These are phyloP conservation scores for Cymbopogon flexuosus DNA, from an alignment of 202 grass and related monocot genomes.

Conservation along the genomic window DNA sequence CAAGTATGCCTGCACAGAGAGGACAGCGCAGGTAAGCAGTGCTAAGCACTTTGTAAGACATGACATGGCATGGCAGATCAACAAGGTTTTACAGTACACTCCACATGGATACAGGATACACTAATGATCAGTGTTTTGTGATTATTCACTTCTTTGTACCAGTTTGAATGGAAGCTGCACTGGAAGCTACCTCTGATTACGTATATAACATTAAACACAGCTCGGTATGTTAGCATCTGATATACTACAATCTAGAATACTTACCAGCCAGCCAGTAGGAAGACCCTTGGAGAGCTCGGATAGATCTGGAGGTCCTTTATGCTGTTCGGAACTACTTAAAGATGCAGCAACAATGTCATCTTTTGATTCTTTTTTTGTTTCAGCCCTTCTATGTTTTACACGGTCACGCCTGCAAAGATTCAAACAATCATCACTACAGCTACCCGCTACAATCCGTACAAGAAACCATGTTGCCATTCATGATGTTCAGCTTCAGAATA, in stretches of 20 bases:
- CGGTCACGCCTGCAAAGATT: constrained; percentile 68
- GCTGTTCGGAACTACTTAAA: constrained; percentile 15
- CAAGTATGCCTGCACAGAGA: constrained; percentile 57
- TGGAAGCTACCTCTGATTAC: background rate
- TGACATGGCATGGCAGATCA: background rate
- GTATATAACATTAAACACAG: background rate
- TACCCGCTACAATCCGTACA: background rate
- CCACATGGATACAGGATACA: background rate
- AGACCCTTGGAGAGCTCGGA: constrained; percentile 68
- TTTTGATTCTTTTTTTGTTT: constrained; percentile 46
- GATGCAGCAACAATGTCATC: background rate
- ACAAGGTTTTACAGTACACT: background rate
- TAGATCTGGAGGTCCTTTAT: constrained; percentile 59
- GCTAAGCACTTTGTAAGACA: background rate
- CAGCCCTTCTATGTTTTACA: constrained; percentile 75
- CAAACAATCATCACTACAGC: background rate
- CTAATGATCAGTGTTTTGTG: background rate
- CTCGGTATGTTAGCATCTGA: background rate
- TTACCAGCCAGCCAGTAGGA: constrained; percentile 84
- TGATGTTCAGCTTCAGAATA: background rate
- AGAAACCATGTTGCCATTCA: background rate
- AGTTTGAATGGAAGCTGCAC: background rate
- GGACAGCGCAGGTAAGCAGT: background rate
- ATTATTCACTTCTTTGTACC: background rate
- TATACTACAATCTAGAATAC: background rate